Evolutionary conservation across 2,329 filamentous ascomycete species (phyloP), one percentile per base, ranked within the genome.

Genomic region (Polytolypa hystricis): DNA sequence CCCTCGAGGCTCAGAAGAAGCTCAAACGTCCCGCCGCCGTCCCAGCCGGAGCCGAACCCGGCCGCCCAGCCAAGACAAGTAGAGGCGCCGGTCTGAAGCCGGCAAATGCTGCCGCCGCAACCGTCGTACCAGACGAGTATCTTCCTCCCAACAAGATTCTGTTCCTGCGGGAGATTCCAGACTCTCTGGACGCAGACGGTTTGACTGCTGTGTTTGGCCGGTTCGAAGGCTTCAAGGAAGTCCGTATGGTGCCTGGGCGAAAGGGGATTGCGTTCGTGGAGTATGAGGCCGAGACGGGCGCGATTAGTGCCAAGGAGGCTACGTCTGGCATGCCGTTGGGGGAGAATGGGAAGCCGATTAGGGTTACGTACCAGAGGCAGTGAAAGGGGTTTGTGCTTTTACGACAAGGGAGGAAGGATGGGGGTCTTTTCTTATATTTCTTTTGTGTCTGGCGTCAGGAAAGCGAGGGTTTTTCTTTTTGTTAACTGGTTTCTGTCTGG

Each of bases 81-180:
- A 73, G 78, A 50, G 77, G 77, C 28, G 67, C 74, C 16, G 84
- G 84, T 21, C 74, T 89, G 65, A 93, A 93, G 58, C 75, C 83
- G 4, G 81, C 80, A 1, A 77, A 75, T 40, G 71, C 77, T 4
- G 69, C 76, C 10, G 70, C 77, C 1, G 70, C 79, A 3, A 71
- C 81, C 8, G 80, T 86, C 38, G 79, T 96, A 12, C 86, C 87
- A n/a, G 91, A 96, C 72, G 91, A 98, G 64, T 96, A 94, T 60
- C 74, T 96, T 3, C 89, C 89, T 3, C 89, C 91, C 23, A 96
- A 96, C 74, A 95, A 94, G 67, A 93, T 86, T 47, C 73, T 98
- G 23, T 93, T 96, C 65, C 69, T 96, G 42, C 85, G 93, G 65
- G 89, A 96, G 51, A 64, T 98, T 23, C 87, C 91, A 6, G 84